Evolutionary conservation across 2,329 filamentous ascomycete genomes (phyloP).

Genomic region (Penicillium sp.): DNA sequence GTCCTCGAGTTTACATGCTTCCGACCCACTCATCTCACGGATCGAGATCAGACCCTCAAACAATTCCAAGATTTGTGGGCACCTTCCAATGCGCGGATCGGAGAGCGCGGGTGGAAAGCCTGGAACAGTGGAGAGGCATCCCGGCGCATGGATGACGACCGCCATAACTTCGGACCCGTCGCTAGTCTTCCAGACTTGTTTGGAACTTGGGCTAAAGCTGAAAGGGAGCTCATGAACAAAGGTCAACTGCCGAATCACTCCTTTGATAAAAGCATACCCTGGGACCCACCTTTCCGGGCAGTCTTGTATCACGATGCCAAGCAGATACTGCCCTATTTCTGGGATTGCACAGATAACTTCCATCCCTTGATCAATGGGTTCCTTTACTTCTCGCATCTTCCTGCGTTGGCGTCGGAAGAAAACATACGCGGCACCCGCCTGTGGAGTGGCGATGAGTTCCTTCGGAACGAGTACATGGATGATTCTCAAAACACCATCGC

Average conservation of each 20-base stretch:
- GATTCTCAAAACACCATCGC: slow-evolving; percentile 23
- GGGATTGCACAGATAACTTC: slow-evolving; percentile 32
- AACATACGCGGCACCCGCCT: slow-evolving; percentile 29
- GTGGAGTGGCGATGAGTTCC: slow-evolving; percentile 57
- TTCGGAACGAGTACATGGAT: slow-evolving; percentile 45
- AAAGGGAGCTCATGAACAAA: slow-evolving; percentile 51
- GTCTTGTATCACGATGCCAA: slow-evolving; percentile 78
- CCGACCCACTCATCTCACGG: slow-evolving; percentile 46
- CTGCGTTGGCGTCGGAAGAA: slow-evolving; percentile 47
- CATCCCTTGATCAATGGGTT: slow-evolving; percentile 67
- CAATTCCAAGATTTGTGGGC: slow-evolving; percentile 81
- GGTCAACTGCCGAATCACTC: slow-evolving; percentile 69
- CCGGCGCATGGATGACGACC: slow-evolving; percentile 31
- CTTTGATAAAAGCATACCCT: slow-evolving; percentile 52
- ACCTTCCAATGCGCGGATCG: slow-evolving; percentile 74
- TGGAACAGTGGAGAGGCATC: slow-evolving; percentile 54
- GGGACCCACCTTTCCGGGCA: slow-evolving; percentile 77
- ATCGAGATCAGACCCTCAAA: slow-evolving; percentile 19
- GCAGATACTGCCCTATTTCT: slow-evolving; percentile 54
- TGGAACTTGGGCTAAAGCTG: slow-evolving; percentile 52
- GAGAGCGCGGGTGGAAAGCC: slow-evolving; percentile 69
- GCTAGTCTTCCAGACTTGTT: slow-evolving; percentile 37
- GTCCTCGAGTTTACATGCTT: slow-evolving; percentile 72
- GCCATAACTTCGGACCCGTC: slow-evolving; percentile 22
- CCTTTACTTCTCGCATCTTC: slow-evolving; percentile 66